Conservation (phyloP, 192 early-diverging fungal genomes). For the Pilobolus umbonatus region DNA sequence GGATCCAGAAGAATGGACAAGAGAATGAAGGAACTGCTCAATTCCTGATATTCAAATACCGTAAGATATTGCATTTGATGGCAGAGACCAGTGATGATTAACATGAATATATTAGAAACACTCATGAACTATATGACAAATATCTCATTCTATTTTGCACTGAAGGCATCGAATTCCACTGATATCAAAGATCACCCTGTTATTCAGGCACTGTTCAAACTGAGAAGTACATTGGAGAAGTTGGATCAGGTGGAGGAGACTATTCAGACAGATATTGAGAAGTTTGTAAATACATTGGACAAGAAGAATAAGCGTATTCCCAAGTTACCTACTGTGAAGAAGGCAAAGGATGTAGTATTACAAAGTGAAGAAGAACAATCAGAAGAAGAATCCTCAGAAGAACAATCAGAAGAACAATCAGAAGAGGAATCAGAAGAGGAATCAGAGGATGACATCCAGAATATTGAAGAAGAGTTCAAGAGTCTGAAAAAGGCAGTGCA, state of each 20-base stretch:
- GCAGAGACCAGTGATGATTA: not conserved
- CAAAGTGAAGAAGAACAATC: not conserved
- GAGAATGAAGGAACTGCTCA: constrained; percentile 11
- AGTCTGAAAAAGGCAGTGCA: constrained; percentile 36
- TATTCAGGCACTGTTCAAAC: constrained; percentile 69
- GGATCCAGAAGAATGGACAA: constrained; percentile 10
- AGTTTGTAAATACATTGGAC: constrained; percentile 24
- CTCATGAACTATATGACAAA: constrained; percentile 82
- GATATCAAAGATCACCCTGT: constrained; percentile 78
- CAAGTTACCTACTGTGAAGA: not conserved
- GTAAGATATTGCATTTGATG: constrained; percentile 17
- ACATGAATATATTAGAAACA: constrained; percentile 23
- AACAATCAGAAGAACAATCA: constrained; percentile 6
- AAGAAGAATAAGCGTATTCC: not conserved
- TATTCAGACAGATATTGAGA: constrained; percentile 45
- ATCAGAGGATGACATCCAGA: constrained; percentile 1
- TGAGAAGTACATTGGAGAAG: constrained; percentile 67
- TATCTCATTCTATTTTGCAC: constrained; percentile 78
- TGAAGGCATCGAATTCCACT: constrained; percentile 54
- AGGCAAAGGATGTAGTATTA: not conserved
- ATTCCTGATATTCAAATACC: constrained; percentile 31
- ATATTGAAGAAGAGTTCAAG: constrained; percentile 44
- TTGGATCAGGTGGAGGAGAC: constrained; percentile 62
- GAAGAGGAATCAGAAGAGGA: constrained; percentile 25
- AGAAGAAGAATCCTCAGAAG: constrained; percentile 5